Base-by-base conservation (phyloP, 306 rosid genomes). In the Benincasa hispida region DNA sequence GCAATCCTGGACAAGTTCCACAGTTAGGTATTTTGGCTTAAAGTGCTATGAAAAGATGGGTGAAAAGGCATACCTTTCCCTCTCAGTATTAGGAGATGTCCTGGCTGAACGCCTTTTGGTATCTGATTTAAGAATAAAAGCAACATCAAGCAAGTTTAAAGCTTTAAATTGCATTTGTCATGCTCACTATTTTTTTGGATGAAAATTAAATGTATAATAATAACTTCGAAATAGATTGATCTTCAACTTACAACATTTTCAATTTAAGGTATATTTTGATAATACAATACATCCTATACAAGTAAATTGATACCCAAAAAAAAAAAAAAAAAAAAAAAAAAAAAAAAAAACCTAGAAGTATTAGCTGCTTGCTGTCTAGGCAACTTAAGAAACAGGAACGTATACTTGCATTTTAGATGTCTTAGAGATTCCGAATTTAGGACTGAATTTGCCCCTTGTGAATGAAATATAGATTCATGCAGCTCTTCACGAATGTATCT, bases 91-190 rank as follows among this genome's bases (percentile, higher is more conserved):
- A 88, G 79, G 82, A 86, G 93, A 79, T 92, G 96, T 77, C 99
- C 97, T 47, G 89, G 95, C 78, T 94, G 99, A 87, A 88, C 95
- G 58, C 96, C 93, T 83, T 88, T 90, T 15, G 99, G 97, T 86
- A 94, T 88, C 99, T 94, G 87, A 76, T 75, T 81, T 67, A 86
- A 84, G 47, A 61, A 81, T 27, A 56, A 80, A 82, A 69, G 80
- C 77, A 87, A 75, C 80, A 50, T 76, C 80, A 57, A 54, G 59
- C 81, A 62, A 76, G 67, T 56, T 17, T 62, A 32, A 32, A 62
- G 8, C 70, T 62, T 61, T 30, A 42, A 73, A 73, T 50, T 30
- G 61, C 61, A 73, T 53, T 73, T 4, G 19, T 30, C 77, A 2
- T 51, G 59, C 32, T 32, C 45, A 28, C 45, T 13, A 69, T 69